A percentile compares a stretch with the other conserved stretches of the same genome.
Evolutionary conservation across 495 filamentous ascomycete genomes (phyloP).

Genomic region (Penicillium pancosmium): DNA sequence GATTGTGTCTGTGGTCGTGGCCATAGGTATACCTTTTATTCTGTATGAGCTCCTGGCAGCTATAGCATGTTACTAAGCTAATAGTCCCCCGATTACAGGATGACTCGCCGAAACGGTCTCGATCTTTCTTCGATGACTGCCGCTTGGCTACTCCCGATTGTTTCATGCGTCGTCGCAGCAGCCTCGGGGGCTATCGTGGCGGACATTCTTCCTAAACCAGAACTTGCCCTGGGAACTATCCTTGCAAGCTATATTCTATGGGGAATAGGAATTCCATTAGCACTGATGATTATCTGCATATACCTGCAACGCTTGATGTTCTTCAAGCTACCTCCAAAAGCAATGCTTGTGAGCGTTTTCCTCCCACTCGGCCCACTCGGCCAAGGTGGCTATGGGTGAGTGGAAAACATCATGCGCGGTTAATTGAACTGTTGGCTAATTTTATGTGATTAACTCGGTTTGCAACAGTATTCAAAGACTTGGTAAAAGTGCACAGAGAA

Average conservation of each 20-base stretch:
- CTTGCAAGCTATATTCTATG: slow-evolving; percentile 61
- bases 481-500: slow-evolving; percentile 48
- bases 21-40: slow-evolving; percentile 56
- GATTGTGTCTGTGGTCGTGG: slow-evolving; percentile 50
- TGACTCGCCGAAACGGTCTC: slow-evolving; percentile 29
- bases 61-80: background rate
- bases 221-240: slow-evolving; percentile 59
- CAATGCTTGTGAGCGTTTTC: slow-evolving; percentile 63
- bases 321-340: slow-evolving; percentile 57
- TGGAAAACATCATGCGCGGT: background rate
- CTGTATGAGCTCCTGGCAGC: slow-evolving; percentile 38
- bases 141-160: slow-evolving; percentile 62
- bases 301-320: slow-evolving; percentile 64
- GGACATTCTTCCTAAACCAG: slow-evolving; percentile 48
- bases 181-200: slow-evolving; percentile 60
- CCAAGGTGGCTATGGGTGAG: slow-evolving; percentile 56
- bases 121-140: slow-evolving; percentile 57
- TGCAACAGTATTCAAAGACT: slow-evolving; percentile 51
- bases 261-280: slow-evolving; percentile 60
- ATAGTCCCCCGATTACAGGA: slow-evolving; percentile 22
- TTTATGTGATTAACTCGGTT: background rate
- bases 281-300: slow-evolving; percentile 56
- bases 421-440: background rate
- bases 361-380: slow-evolving; percentile 64
- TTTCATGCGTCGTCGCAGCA: slow-evolving; percentile 58